These are phyloP conservation scores for Calocybe gangraenosa DNA, from an alignment of 768 basidiomycete genomes.

Conservation along the genomic window DNA sequence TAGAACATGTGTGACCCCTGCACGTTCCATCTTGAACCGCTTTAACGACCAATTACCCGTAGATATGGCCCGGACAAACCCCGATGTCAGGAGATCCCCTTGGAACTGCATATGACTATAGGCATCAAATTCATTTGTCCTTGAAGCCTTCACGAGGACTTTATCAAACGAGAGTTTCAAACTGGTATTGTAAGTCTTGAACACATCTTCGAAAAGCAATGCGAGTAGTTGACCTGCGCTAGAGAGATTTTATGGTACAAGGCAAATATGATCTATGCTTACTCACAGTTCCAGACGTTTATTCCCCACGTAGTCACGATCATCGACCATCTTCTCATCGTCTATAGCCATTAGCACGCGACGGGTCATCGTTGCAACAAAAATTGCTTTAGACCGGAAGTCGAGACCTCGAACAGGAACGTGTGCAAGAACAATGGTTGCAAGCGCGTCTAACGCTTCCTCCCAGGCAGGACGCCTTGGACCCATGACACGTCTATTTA, in stretches of 20 bases:
- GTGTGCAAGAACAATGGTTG: constrained; percentile 95
- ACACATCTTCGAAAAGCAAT: constrained; percentile 94
- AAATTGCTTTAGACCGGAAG: constrained; percentile 91
- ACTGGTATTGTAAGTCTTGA: constrained; percentile 97
- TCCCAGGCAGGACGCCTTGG: constrained; percentile 85
- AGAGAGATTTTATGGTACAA: constrained; percentile 10
- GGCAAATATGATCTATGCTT: constrained; percentile 5
- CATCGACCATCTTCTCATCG: constrained; percentile 96
- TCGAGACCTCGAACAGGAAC: constrained; percentile 89
- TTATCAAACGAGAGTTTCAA: constrained; percentile 96
- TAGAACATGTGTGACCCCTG: constrained; percentile 96
- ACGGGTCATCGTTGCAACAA: constrained; percentile 96
- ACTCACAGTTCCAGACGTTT: constrained; percentile 95
- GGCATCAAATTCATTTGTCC: constrained; percentile 93
- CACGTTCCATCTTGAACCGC: constrained; percentile 99
- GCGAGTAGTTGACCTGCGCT: constrained; percentile 96
- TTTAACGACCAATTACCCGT: constrained; percentile 99
- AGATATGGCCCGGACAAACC: constrained; percentile 95
- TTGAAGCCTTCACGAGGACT: constrained; percentile 91
- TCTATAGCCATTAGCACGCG: constrained; percentile 95
- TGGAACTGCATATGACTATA: constrained; percentile 93
- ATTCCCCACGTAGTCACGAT: constrained; percentile 98
- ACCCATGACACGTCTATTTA: constrained; percentile 77
- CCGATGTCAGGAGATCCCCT: constrained; percentile 93
- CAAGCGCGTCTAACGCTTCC: constrained; percentile 94